Conservation (phyloP, 768 basidiomycete genomes). For the Pisolithus sp. region DNA sequence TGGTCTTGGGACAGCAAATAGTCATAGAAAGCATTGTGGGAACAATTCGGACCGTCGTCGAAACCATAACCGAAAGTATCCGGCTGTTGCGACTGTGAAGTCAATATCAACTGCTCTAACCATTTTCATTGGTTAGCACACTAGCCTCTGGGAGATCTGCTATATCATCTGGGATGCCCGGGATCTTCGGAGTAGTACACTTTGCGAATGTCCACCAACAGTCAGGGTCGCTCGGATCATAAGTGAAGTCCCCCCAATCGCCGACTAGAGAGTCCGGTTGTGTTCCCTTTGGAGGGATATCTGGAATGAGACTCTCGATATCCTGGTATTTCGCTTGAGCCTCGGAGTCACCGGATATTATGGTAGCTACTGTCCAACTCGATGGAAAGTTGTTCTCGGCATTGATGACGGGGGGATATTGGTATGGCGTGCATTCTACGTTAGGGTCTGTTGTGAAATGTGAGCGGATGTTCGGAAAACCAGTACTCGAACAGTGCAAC, state of each 20-base stretch:
- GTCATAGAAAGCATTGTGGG: slow-evolving; percentile 58
- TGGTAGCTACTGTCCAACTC: slow-evolving; percentile 35
- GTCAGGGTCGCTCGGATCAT: not conserved
- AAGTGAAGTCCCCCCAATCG: not conserved
- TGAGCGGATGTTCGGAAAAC: not conserved
- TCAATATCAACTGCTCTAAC: not conserved
- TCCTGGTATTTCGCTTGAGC: slow-evolving; percentile 34
- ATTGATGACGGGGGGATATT: slow-evolving; percentile 28
- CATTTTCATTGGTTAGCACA: not conserved
- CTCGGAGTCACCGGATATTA: slow-evolving; percentile 33
- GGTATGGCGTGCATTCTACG: slow-evolving; percentile 37
- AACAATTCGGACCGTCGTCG: slow-evolving; percentile 62
- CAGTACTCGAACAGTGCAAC: not conserved
- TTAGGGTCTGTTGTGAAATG: slow-evolving; percentile 19
- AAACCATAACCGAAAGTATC: slow-evolving; percentile 53
- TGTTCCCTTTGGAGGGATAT: slow-evolving; percentile 32
- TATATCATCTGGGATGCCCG: slow-evolving; percentile 33
- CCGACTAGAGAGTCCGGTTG: slow-evolving; percentile 1
- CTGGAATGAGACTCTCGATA: slow-evolving; percentile 37
- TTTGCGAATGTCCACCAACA: slow-evolving; percentile 37
- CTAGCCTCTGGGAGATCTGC: slow-evolving; percentile 30
- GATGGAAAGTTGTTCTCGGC: slow-evolving; percentile 32
- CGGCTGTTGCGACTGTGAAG: slow-evolving; percentile 30
- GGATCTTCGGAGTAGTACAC: slow-evolving; percentile 38
- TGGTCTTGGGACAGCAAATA: slow-evolving; percentile 46